Conservation (phyloP, 2,329 filamentous ascomycete genomes). For the Ustilaginoidea virens region DNA sequence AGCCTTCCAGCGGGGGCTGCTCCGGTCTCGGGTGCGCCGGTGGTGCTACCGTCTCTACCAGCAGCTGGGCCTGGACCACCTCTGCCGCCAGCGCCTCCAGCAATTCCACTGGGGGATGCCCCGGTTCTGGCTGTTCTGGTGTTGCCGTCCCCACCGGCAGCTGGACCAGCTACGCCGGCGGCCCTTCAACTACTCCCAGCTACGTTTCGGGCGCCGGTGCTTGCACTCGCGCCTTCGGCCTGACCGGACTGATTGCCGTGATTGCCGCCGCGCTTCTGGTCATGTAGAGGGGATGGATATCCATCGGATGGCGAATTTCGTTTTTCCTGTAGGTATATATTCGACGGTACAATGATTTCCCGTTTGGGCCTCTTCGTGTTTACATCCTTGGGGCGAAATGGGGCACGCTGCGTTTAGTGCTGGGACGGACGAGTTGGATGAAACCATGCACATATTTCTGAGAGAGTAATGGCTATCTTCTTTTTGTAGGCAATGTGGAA, state of each 20-base stretch:
- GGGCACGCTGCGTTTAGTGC: no score
- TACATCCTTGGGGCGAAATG: no score
- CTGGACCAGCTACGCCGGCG: slow-evolving; percentile 4
- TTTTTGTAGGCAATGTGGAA: no score
- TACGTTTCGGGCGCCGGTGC: slow-evolving; percentile 37
- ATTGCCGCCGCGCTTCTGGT: slow-evolving; percentile 13
- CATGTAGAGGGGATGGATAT: slow-evolving; percentile 13
- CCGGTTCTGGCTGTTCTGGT: slow-evolving; percentile 5
- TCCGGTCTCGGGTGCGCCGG: slow-evolving; percentile 10
- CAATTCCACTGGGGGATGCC: slow-evolving; percentile 13
- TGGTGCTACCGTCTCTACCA: no score
- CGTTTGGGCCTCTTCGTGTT: no score
- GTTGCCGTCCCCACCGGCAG: slow-evolving; percentile 9
- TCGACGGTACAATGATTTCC: no score
- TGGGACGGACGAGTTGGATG: no score
- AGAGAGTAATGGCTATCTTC: no score
- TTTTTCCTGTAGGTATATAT: no score
- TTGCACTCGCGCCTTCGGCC: slow-evolving; percentile 12
- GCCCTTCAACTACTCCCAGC: slow-evolving; percentile 15
- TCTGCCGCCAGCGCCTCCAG: no score
- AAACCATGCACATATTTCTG: no score
- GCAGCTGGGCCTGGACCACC: not conserved
- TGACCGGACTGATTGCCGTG: slow-evolving; percentile 12
- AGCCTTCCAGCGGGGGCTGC: slow-evolving; percentile 12
- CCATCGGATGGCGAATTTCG: no score